Evolutionary conservation across 345 rosid species (phyloP).

Genomic region (Arabidopsis thaliana): DNA sequence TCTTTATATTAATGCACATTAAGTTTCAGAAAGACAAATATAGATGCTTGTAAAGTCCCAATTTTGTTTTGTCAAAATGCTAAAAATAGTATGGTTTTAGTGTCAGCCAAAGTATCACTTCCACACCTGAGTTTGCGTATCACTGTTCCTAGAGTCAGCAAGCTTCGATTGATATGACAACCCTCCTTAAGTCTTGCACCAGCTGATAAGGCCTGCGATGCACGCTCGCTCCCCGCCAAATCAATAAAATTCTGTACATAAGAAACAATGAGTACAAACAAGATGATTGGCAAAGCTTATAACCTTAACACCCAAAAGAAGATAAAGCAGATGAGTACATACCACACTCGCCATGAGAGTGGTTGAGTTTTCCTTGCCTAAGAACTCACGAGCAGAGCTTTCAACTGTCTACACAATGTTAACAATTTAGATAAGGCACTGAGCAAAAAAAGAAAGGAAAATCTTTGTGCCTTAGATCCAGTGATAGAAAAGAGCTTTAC

Average conservation of each 20-base stretch:
- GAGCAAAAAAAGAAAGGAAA: conserved; percentile 7
- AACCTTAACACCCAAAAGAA: conserved; percentile 17
- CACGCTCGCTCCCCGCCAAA: conserved; percentile 98
- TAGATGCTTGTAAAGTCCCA: conserved; percentile 6
- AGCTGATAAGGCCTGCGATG: conserved; percentile 88
- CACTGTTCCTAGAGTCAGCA: conserved; percentile 91
- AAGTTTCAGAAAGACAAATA: conserved; percentile 30
- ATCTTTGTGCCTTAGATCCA: conserved; percentile 16
- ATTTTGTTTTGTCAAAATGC: conserved; percentile 17
- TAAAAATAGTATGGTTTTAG: background rate
- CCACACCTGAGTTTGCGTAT: conserved; percentile 92
- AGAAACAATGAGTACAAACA: conserved; percentile 29
- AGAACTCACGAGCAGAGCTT: conserved; percentile 93
- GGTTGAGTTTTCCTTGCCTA: conserved; percentile 90
- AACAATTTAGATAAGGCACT: conserved; percentile 17
- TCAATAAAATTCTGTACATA: conserved; percentile 83
- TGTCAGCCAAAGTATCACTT: conserved; percentile 14
- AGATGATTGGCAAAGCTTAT: conserved; percentile 11
- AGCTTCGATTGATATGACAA: conserved; percentile 95
- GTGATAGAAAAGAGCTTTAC: conserved; percentile 47
- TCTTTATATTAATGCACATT: conserved; percentile 19
- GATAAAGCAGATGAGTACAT: conserved; percentile 37
- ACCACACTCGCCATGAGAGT: conserved; percentile 95
- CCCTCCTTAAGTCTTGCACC: conserved; percentile 97
- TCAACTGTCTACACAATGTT: conserved; percentile 71